Percentiles rank a stretch among this genome's conserved stretches.
These are phyloP conservation scores for Mastigamoeba balamuthi DNA, from an alignment of 78 protist genomes.

Conservation along the genomic window DNA sequence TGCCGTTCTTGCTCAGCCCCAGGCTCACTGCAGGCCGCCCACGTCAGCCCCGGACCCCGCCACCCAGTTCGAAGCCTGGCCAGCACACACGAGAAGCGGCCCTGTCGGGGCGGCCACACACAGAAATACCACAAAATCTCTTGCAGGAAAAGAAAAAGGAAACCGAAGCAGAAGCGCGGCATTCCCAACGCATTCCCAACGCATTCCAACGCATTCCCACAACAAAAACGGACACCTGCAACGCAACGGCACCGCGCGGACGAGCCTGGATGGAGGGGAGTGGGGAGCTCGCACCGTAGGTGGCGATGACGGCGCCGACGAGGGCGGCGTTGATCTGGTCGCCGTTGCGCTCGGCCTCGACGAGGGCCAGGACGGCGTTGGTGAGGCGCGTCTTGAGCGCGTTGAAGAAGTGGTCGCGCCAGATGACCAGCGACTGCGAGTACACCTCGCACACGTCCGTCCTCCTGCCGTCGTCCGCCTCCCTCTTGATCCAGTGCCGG, in stretches of 20 bases:
- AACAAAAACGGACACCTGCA: not conserved
- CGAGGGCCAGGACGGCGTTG: slow-evolving; percentile 44
- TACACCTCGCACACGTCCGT: not conserved
- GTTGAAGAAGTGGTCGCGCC: slow-evolving; percentile 56
- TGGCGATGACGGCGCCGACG: slow-evolving; percentile 37
- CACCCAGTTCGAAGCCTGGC: too few species aligned
- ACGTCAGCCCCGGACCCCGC: too few species aligned
- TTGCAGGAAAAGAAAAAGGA: too few species aligned
- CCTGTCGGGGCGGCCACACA: too few species aligned
- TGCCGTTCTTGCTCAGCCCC: slow-evolving; percentile 40
- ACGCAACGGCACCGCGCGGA: not conserved
- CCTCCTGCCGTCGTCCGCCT: slow-evolving; percentile 42
- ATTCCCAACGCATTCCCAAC: not conserved
- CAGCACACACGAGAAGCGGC: too few species aligned
- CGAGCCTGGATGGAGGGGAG: too few species aligned
- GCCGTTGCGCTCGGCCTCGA: slow-evolving; percentile 63
- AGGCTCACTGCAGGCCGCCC: slow-evolving; percentile 9
- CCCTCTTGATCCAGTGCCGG: slow-evolving; percentile 66
- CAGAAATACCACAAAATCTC: too few species aligned
- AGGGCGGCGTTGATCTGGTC: slow-evolving; percentile 48
- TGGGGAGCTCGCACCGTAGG: too few species aligned
- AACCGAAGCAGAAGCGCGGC: not conserved
- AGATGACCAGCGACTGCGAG: slow-evolving; percentile 53
- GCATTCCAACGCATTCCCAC: not conserved
- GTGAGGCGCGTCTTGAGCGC: slow-evolving; percentile 45